Evolutionary conservation across 2,329 filamentous ascomycete species (phyloP).

Genomic region (Cercospora canescens): DNA sequence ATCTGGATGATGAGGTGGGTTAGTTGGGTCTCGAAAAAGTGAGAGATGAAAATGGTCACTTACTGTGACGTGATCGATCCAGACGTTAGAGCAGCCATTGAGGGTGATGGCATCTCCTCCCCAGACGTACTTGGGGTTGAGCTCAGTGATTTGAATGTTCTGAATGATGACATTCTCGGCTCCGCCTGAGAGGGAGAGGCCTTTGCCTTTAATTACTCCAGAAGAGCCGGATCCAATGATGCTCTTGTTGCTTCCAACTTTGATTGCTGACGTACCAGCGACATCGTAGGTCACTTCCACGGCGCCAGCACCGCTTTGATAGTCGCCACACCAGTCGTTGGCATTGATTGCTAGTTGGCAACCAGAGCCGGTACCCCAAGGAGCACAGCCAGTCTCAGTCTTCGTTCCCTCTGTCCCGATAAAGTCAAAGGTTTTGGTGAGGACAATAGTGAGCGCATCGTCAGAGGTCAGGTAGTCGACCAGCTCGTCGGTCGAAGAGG

Average conservation of each 20-base stretch:
- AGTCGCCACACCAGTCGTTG: constrained; percentile 54
- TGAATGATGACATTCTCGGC: constrained; percentile 58
- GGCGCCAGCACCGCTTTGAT: constrained; percentile 4
- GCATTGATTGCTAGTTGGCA: constrained; percentile 59
- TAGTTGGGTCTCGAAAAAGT: constrained; percentile 6
- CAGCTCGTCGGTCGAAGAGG: constrained; percentile 52
- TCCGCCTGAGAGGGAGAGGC: constrained; percentile 38
- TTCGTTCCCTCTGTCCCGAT: constrained; percentile 55
- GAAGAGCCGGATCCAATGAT: constrained; percentile 42
- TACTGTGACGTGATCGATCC: constrained; percentile 41
- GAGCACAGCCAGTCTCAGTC: constrained; percentile 57
- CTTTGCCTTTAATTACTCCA: constrained; percentile 46
- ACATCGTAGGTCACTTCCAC: constrained; percentile 53
- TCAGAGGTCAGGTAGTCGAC: constrained; percentile 59
- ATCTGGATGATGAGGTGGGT: constrained; percentile 38
- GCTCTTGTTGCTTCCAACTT: constrained; percentile 44
- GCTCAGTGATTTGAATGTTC: constrained; percentile 41
- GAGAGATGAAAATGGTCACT: constrained; percentile 9
- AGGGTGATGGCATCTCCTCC: constrained; percentile 42
- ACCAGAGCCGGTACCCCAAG: constrained; percentile 44
- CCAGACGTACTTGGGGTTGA: constrained; percentile 43
- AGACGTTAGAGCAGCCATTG: constrained; percentile 37
- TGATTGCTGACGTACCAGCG: constrained; percentile 48
- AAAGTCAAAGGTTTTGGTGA: constrained; percentile 58
- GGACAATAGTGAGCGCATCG: constrained; percentile 57